Base-by-base conservation (phyloP, 139 green algal genomes). In the Mychonastes homosphaera region DNA sequence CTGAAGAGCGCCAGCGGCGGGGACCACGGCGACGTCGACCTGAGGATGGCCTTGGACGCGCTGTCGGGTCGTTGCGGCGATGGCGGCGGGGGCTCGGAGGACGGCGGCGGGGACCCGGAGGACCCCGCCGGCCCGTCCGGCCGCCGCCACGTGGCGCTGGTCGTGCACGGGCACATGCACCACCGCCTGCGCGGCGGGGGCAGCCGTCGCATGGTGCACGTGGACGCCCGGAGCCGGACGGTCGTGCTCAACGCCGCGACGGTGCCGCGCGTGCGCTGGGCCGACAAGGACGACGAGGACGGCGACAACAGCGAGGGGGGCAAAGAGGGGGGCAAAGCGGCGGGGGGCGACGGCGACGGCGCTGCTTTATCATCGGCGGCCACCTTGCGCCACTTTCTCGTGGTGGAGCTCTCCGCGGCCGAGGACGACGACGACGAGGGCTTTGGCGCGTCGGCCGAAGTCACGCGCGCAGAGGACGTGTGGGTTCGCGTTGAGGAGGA, bases 151-250 rank as follows among this genome's bases (percentile, higher is more conserved):
- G 36, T 72, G 2, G 46, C 74, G 6, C 65, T 82, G 28, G 64
- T 85, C 48, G 51, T 83, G 6, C 84, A 84, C 62, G 79, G 81
- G 3, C 82, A 89, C 72, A 89, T 89, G 82, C 82, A 89, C 65
- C 68, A 81, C 47, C 56, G n/a, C 18, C 67, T 84, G 18, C 33
- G 54, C 40, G 60, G 60, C 26, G n/a, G 28, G 38, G 64, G 62
- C 27, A 28, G 36, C 5, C 64, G 82, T 3, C 68, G 76, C 53
- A 87, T 84, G 76, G 75, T 71, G 13, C 40, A 60, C 12, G 62
- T 87, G 12, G 68, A 84, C 30, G 21, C 53, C 12, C 2, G 26
- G 8, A 74, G 45, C 4, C 69, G 76, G 30, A 83, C 75, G 7
- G 53, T 87, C 3, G 75, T 59, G 45, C 63, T 87, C 2, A 89